A percentile compares a stretch with the other conserved stretches of the same genome.
phyloP scores from a whole-genome alignment of 1,284 basidiomycete genomes.

The Heterobasidion occidentale region DNA sequence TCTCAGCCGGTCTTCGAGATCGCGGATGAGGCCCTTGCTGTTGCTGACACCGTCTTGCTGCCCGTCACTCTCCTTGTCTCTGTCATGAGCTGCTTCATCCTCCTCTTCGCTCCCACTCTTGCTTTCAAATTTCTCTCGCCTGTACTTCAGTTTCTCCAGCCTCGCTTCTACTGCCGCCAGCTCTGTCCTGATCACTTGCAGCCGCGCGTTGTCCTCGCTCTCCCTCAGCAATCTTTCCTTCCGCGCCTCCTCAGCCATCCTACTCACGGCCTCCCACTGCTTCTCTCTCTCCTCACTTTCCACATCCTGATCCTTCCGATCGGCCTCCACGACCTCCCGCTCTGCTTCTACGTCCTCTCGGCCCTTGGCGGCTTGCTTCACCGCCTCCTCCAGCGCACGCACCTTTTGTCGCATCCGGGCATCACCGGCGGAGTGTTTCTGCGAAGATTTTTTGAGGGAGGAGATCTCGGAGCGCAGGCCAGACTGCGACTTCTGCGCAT shows the following conservation, averaged over 20 bases:
- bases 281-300: conserved; percentile 37
- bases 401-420: conserved; percentile 66
- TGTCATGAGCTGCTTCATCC: conserved; percentile 1
- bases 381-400: conserved; percentile 69
- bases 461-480: conserved; percentile 71
- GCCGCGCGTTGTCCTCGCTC: conserved; percentile 31
- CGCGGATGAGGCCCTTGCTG: conserved; percentile 22
- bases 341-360: conserved; percentile 48
- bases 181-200: conserved; percentile 34
- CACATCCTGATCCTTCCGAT: conserved; percentile 38
- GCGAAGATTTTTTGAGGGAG: conserved; percentile 60
- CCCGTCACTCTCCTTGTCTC: not conserved
- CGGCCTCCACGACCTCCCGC: conserved; percentile 41
- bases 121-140: conserved; percentile 50
- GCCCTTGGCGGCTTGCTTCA: conserved; percentile 56
- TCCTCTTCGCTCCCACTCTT: conserved; percentile 22
- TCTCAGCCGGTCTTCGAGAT: conserved; percentile 31
- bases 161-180: conserved; percentile 29
- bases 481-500: conserved; percentile 68
- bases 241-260: conserved; percentile 22
- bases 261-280: conserved; percentile 34
- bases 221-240: conserved; percentile 29
- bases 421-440: conserved; percentile 60
- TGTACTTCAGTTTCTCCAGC: conserved; percentile 46
- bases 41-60: not conserved